phyloP scores from a whole-genome alignment of 345 rosid genomes.

The Excoecaria agallocha region DNA sequence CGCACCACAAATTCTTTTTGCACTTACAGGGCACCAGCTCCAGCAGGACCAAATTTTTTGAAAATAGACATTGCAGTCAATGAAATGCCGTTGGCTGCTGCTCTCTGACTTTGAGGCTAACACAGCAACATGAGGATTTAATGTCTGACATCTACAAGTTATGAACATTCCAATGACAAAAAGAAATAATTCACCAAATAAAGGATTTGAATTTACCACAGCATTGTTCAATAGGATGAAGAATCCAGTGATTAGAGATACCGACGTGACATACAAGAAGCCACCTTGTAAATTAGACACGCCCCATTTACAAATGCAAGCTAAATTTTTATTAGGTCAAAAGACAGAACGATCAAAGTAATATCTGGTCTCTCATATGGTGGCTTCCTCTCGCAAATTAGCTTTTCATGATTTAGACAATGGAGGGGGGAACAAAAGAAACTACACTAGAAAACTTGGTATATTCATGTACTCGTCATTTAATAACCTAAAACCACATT shows the following conservation, averaged over 20 bases:
- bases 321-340: background rate
- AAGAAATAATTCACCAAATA: background rate
- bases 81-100: slow-evolving; percentile 62
- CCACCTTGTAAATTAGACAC: background rate
- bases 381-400: background rate
- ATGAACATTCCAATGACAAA: background rate
- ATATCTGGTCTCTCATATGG: background rate
- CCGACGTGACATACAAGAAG: slow-evolving; percentile 27
- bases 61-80: slow-evolving; percentile 64
- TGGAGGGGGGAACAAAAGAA: background rate
- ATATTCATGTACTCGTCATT: too few relatives aligned
- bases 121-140: background rate
- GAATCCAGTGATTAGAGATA: slow-evolving; percentile 46
- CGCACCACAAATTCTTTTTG: too few relatives aligned
- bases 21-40: slow-evolving; percentile 68
- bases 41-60: slow-evolving; percentile 64
- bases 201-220: slow-evolving; percentile 38
- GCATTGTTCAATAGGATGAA: slow-evolving; percentile 54
- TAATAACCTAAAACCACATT: too few relatives aligned
- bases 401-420: background rate
- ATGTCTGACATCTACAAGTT: background rate
- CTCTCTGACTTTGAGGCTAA: slow-evolving; percentile 56
- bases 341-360: background rate
- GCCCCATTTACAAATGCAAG: background rate
- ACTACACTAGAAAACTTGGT: too few relatives aligned